Percentiles rank a stretch among this genome's conserved stretches.
Conservation (phyloP, 140 eudicot genomes). For the Stevia rebaudiana region DNA sequence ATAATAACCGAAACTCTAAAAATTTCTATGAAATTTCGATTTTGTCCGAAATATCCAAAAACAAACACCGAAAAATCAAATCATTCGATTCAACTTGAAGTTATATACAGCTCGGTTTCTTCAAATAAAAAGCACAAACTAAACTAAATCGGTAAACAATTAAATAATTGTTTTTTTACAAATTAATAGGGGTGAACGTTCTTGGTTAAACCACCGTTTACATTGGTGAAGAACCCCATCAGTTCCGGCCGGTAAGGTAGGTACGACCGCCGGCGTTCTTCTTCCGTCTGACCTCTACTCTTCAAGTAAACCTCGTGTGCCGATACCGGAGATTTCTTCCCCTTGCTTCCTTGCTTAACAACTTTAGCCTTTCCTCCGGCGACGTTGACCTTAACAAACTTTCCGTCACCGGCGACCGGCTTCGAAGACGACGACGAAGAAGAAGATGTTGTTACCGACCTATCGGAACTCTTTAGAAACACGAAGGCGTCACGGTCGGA, state of each 20-base stretch:
- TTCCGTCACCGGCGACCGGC: constrained; percentile 8
- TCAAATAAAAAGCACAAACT: background rate
- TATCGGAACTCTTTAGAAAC: constrained; percentile 37
- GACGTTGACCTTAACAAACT: constrained; percentile 16
- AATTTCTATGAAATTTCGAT: too few relatives aligned
- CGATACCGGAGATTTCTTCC: constrained; percentile 37
- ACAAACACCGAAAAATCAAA: too few relatives aligned
- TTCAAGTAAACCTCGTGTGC: constrained; percentile 60
- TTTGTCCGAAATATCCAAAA: too few relatives aligned
- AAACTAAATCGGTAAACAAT: constrained; percentile 3
- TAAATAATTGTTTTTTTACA: background rate
- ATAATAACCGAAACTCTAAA: too few relatives aligned
- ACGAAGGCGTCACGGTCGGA: constrained; percentile 91
- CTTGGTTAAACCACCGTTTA: constrained; percentile 52
- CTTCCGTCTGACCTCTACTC: constrained; percentile 41
- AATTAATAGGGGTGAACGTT: constrained; percentile 70
- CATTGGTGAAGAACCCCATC: constrained; percentile 81
- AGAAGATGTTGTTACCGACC: background rate
- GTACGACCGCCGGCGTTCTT: constrained; percentile 52
- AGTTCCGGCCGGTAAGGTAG: constrained; percentile 74
- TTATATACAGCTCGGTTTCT: background rate
- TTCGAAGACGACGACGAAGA: constrained; percentile 4
- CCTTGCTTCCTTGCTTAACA: constrained; percentile 35
- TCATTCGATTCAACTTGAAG: too few relatives aligned
- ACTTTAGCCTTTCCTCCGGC: constrained; percentile 26